These are phyloP conservation scores for Colletotrichum ledebouriae DNA, from an alignment of 2,329 filamentous ascomycete genomes.

Conservation along the genomic window DNA sequence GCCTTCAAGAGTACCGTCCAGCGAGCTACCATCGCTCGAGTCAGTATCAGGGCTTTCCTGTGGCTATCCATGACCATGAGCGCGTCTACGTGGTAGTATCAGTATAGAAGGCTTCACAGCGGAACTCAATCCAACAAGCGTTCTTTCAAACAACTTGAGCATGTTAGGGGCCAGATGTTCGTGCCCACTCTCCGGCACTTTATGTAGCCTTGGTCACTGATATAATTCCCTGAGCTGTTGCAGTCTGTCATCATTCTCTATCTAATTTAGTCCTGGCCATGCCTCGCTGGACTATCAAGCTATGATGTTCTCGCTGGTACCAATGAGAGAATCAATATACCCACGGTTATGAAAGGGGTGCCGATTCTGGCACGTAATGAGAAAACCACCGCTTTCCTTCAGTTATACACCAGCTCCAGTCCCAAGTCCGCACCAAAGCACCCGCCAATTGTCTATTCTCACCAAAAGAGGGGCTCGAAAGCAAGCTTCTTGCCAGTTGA, in stretches of 20 bases:
- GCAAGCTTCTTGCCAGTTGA: background rate
- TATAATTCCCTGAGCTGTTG: too few species aligned
- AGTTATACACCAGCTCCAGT: background rate
- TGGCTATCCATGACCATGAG: too few species aligned
- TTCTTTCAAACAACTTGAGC: background rate
- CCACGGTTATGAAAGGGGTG: background rate
- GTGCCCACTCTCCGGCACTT: too few species aligned
- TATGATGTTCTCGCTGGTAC: background rate
- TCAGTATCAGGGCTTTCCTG: background rate
- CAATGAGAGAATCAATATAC: background rate
- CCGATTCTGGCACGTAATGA: background rate
- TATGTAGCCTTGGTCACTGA: too few species aligned
- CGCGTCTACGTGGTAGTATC: background rate
- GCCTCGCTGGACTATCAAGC: too few species aligned
- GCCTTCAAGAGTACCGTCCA: too few species aligned
- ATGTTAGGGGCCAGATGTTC: background rate
- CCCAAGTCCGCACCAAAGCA: background rate
- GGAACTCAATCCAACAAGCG: background rate
- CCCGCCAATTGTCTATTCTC: background rate
- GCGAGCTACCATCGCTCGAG: background rate
- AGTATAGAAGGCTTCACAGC: background rate
- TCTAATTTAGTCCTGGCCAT: too few species aligned
- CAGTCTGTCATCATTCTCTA: too few species aligned
- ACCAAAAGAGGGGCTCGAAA: constrained; percentile 27
- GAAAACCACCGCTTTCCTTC: background rate